Base-by-base conservation (phyloP, 179 eudicot species). In the Beta macrorhiza region DNA sequence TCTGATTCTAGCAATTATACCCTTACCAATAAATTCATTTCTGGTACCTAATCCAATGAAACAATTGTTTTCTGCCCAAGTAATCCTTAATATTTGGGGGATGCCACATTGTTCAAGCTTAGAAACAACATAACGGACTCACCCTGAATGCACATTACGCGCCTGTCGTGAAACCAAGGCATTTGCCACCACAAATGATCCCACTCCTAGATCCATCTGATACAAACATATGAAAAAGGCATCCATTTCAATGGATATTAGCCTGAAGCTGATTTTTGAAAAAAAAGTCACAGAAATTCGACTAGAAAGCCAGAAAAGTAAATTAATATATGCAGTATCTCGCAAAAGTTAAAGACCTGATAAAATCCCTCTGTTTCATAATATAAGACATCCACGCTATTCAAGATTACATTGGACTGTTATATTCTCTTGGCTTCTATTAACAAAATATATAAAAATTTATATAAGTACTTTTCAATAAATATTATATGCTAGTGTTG, bases 191-290 rank as follows among this genome's bases (percentile, higher is more conserved):
- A 96, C 97, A 96, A 92, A 96, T 80, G 96, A 91, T 62, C 99
- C 99, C 12, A 96, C 99, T 74, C 99, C 99, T 61, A 94, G 86
- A 87, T 96, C 99, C 99, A 96, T 96, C 99, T 96, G 91, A 77
- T 56, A 62, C 69, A 68, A 72, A 32, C 61, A 74, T 19, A 82
- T 0, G 67, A 53, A 61, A 29, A 29, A 72, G 44, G 13, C 13
- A 44, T 79, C 49, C 80, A 72, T 65, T 69, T 68, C 49, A 17
- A 74, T 13, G 72, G 76, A 72, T 59, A n/a, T 13, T 12, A 81
- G 52, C 77, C 68, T 12, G 61, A 64, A 20, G 55, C 16, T 19
- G 45, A n/a, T 17, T 58, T 11, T 56, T 12, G 64, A 72, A n/a
- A 5, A 79, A 55, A 0, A 65, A 51, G 45, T 47, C 76, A 75